Conservation (phyloP, 2,329 filamentous ascomycete genomes). For the Aspergillus japonicus region DNA sequence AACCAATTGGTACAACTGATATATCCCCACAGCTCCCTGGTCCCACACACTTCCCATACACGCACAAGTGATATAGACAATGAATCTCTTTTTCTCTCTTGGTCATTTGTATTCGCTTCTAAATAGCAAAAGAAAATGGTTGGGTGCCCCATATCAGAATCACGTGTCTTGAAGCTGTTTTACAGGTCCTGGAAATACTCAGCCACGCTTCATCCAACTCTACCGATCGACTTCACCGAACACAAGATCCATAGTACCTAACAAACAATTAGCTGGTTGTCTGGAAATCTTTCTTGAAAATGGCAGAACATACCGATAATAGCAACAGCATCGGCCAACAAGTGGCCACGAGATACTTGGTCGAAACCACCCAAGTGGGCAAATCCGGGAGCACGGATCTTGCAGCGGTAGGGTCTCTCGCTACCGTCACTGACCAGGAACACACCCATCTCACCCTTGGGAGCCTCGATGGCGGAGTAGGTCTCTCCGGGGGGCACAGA, state of each 20-base stretch:
- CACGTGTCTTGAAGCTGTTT: constrained; percentile 11
- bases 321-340: constrained; percentile 93
- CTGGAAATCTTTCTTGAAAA: too few species aligned
- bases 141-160: background rate
- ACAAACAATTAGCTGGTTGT: constrained; percentile 14
- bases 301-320: constrained; percentile 66
- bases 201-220: constrained; percentile 18
- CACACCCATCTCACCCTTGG: constrained; percentile 99
- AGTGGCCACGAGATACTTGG: constrained; percentile 85
- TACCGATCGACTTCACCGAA: constrained; percentile 69
- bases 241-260: constrained; percentile 77
- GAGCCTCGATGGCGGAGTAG: constrained; percentile 97
- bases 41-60: background rate
- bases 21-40: background rate
- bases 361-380: constrained; percentile 94
- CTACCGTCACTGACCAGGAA: constrained; percentile 94
- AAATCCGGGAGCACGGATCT: constrained; percentile 95
- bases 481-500: constrained; percentile 95
- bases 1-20: background rate
- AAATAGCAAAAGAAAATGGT: background rate
- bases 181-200: constrained; percentile 17
- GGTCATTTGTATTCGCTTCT: constrained; percentile 4
- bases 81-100: constrained; percentile 1
- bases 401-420: constrained; percentile 94
- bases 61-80: background rate